Evolutionary conservation across 805 yeast genomes (phyloP).

Genomic region (Cyberlindnera euphorbiiphila): DNA sequence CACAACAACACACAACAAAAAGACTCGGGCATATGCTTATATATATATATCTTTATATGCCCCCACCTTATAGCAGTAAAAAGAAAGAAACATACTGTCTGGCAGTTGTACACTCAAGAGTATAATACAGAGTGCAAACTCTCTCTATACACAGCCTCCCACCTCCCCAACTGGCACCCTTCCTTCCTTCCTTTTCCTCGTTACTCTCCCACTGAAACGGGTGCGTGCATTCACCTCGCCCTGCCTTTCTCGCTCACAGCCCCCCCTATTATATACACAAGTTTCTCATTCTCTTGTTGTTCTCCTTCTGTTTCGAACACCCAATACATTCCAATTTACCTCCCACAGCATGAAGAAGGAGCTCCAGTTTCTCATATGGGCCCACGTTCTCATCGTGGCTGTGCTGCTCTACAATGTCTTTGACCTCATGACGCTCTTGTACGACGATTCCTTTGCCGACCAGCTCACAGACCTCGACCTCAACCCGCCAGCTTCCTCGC

Average conservation of each 20-base stretch:
- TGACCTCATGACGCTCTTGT: constrained; percentile 69
- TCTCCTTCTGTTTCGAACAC: background rate
- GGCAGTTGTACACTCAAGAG: too few relatives aligned
- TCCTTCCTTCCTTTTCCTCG: background rate
- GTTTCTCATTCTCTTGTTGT: background rate
- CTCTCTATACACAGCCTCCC: too few relatives aligned
- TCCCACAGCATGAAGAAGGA: constrained; percentile 64
- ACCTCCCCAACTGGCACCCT: background rate
- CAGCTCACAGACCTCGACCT: constrained; percentile 61
- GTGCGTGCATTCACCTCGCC: too few relatives aligned
- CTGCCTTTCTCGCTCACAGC: background rate
- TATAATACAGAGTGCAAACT: too few relatives aligned
- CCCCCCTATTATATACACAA: too few relatives aligned
- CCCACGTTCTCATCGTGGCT: constrained; percentile 43
- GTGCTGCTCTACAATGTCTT: constrained; percentile 56
- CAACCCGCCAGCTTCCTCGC: constrained; percentile 44
- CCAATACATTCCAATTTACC: too few relatives aligned
- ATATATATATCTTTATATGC: too few relatives aligned
- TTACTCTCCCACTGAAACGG: too few relatives aligned
- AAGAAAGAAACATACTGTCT: too few relatives aligned
- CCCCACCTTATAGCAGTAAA: too few relatives aligned
- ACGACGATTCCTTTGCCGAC: constrained; percentile 66
- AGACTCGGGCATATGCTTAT: too few relatives aligned
- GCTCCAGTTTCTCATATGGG: constrained; percentile 53
- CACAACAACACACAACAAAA: too few relatives aligned